phyloP scores from a whole-genome alignment of 176 grass and related monocot species.

The Tuctoria greenei region DNA sequence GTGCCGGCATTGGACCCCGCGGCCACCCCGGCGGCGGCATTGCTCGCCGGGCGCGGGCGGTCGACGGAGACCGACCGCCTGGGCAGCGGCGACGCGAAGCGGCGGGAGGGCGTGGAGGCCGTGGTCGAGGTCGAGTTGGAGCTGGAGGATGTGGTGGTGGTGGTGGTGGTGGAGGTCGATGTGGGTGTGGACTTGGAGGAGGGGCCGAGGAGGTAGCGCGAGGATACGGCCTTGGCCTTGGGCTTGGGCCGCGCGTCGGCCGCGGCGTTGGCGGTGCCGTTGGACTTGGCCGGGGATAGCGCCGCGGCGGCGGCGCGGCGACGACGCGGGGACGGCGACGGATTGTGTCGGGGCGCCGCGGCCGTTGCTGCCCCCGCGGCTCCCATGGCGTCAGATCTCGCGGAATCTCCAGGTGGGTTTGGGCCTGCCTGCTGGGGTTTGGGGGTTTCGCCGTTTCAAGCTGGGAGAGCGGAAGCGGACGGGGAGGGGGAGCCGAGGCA shows the following conservation, averaged over 20 bases:
- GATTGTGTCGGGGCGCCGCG: slow-evolving; percentile 44
- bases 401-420: slow-evolving; percentile 30
- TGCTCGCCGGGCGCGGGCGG: slow-evolving; percentile 39
- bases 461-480: background rate
- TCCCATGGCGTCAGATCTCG: slow-evolving; percentile 67
- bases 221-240: slow-evolving; percentile 43
- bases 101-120: slow-evolving; percentile 53
- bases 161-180: slow-evolving; percentile 39
- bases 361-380: slow-evolving; percentile 56
- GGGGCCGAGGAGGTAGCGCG: slow-evolving; percentile 53
- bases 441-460: slow-evolving; percentile 34
- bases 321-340: slow-evolving; percentile 54
- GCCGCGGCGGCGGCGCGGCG: slow-evolving; percentile 53
- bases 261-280: slow-evolving; percentile 21
- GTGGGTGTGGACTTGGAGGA: slow-evolving; percentile 55
- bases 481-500: background rate
- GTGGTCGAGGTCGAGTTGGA: slow-evolving; percentile 64
- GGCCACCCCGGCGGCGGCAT: slow-evolving; percentile 21
- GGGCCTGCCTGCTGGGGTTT: slow-evolving; percentile 17
- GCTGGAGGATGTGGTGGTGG: slow-evolving; percentile 46
- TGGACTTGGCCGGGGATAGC: slow-evolving; percentile 56
- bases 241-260: slow-evolving; percentile 38
- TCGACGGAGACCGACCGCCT: slow-evolving; percentile 71
- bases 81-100: slow-evolving; percentile 62
- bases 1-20: slow-evolving; percentile 29